Percentiles rank a stretch among this genome's conserved stretches.
These are phyloP conservation scores for Primulina huaijiensis DNA, from an alignment of 257 asterid genomes.

Conservation along the genomic window DNA sequence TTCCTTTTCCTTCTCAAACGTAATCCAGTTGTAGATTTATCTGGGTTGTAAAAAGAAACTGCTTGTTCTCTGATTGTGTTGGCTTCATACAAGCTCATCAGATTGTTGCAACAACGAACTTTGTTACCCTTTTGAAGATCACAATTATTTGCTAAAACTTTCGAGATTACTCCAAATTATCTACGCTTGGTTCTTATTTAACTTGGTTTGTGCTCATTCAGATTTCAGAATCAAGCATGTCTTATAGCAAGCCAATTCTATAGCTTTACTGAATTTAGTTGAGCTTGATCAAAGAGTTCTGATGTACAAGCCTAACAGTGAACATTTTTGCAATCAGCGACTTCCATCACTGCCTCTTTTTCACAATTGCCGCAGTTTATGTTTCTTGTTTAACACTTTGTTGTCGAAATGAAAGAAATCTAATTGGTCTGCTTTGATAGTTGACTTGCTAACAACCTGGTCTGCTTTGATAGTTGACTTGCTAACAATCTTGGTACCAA, in stretches of 20 bases:
- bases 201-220: not conserved
- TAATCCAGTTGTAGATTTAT: too few relatives aligned
- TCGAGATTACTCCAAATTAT: not conserved
- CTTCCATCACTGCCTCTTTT: not conserved
- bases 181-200: not conserved
- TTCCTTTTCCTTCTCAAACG: too few relatives aligned
- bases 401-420: not conserved
- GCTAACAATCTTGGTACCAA: not conserved
- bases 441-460: not conserved
- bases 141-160: not conserved
- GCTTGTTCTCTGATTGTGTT: too few relatives aligned
- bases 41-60: too few relatives aligned
- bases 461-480: not conserved
- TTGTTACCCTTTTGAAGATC: not conserved
- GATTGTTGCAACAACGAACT: too few relatives aligned
- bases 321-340: not conserved
- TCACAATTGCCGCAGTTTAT: not conserved
- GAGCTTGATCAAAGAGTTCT: not conserved
- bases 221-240: not conserved
- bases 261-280: not conserved
- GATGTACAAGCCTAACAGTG: not conserved
- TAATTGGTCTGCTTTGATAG: not conserved
- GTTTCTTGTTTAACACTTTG: not conserved
- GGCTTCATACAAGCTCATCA: too few relatives aligned
- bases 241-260: not conserved